Conservation (phyloP, 192 early-diverging fungal species). For the Chytriomyces sp. region DNA sequence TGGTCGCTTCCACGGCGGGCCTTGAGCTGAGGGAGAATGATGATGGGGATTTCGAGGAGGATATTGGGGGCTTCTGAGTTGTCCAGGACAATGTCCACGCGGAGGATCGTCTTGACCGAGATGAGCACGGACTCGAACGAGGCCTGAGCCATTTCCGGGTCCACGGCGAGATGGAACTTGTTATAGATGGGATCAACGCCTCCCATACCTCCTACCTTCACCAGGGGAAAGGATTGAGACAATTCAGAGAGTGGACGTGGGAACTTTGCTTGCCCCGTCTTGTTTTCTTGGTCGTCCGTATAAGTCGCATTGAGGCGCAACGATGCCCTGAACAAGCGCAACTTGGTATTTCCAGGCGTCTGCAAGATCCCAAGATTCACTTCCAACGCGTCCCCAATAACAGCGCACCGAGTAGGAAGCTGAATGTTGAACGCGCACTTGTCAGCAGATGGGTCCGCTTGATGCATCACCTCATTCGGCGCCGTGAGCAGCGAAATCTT, state of each 20-base stretch:
- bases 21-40: neutral
- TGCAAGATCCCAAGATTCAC: neutral
- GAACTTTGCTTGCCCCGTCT: neutral
- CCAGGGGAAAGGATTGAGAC: neutral
- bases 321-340: conserved; percentile 14
- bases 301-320: neutral
- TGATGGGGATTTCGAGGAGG: neutral
- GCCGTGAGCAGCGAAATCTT: neutral
- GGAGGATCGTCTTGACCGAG: conserved; percentile 1
- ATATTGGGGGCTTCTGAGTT: conserved; percentile 8
- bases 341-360: conserved; percentile 11
- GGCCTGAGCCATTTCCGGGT: conserved; percentile 14
- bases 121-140: conserved; percentile 9
- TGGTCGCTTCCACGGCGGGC: neutral
- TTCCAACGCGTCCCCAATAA: conserved; percentile 10
- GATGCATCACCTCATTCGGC: neutral
- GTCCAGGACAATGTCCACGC: neutral
- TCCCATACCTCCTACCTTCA: conserved; percentile 7
- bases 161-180: neutral
- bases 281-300: neutral
- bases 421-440: neutral
- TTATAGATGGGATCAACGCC: neutral
- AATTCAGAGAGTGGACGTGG: conserved; percentile 17
- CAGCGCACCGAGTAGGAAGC: neutral
- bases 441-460: neutral